phyloP scores from a whole-genome alignment of 768 basidiomycete genomes.

The Amanita pseudoporphyria region DNA sequence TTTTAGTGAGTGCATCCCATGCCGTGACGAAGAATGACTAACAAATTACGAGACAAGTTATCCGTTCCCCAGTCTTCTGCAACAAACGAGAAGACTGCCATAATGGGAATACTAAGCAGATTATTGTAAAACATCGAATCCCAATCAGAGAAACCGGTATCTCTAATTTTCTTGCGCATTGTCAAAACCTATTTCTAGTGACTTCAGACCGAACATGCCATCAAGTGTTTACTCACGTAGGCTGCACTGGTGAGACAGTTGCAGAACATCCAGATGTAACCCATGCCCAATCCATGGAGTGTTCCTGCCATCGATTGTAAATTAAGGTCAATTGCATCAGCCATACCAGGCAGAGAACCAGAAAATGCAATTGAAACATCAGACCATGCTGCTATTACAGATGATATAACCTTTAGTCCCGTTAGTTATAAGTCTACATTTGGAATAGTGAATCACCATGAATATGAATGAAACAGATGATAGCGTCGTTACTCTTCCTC shows the following conservation, averaged over 20 bases:
- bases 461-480: slow-evolving; percentile 86
- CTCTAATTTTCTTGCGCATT: slow-evolving; percentile 96
- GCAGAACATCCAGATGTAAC: slow-evolving; percentile 94
- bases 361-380: slow-evolving; percentile 53
- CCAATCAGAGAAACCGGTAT: slow-evolving; percentile 94
- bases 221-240: slow-evolving; percentile 51
- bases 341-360: slow-evolving; percentile 24
- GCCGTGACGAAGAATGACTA: slow-evolving; percentile 23
- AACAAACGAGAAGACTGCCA: slow-evolving; percentile 72
- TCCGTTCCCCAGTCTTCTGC: slow-evolving; percentile 84
- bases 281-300: slow-evolving; percentile 52
- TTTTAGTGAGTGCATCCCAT: slow-evolving; percentile 3
- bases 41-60: slow-evolving; percentile 84
- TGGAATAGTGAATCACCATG: slow-evolving; percentile 51
- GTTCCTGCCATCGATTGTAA: slow-evolving; percentile 34
- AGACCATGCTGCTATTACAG: slow-evolving; percentile 93
- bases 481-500: slow-evolving; percentile 76
- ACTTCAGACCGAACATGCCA: not conserved
- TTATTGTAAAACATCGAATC: slow-evolving; percentile 99
- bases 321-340: slow-evolving; percentile 23
- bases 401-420: slow-evolving; percentile 67
- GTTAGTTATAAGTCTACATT: not conserved
- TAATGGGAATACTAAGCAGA: slow-evolving; percentile 84
- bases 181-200: slow-evolving; percentile 58
- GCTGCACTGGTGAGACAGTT: slow-evolving; percentile 88